phyloP scores from a whole-genome alignment of 116 monocot species.

The Phalaenopsis hybrid region DNA sequence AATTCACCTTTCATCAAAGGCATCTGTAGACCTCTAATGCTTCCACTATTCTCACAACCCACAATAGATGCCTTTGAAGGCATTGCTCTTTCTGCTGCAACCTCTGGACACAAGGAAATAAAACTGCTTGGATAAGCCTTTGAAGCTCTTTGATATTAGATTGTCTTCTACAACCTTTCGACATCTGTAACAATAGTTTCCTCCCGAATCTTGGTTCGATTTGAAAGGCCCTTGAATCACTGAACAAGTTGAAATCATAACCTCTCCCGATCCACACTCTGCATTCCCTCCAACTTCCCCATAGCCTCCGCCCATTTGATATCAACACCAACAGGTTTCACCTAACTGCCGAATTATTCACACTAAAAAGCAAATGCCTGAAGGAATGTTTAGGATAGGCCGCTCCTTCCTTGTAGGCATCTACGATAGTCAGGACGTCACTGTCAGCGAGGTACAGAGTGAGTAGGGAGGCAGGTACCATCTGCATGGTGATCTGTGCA shows the following conservation, averaged over 20 bases:
- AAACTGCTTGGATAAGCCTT: conserved; percentile 76
- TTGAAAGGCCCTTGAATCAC: conserved; percentile 83
- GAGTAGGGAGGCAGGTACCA: conserved; percentile 81
- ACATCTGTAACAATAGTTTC: conserved; percentile 79
- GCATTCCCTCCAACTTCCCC: too few relatives aligned
- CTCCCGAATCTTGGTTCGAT: conserved; percentile 87
- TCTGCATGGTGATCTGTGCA: conserved; percentile 68
- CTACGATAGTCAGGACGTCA: conserved; percentile 70
- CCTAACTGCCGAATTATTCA: conserved; percentile 66
- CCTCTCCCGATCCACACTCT: too few relatives aligned
- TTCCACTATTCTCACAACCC: conserved; percentile 89
- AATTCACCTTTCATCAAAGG: conserved; percentile 73
- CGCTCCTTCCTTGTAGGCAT: conserved; percentile 81
- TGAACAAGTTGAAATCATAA: conserved; percentile 29
- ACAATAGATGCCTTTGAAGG: conserved; percentile 71
- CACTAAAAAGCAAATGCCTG: conserved; percentile 85
- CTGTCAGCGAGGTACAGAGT: conserved; percentile 63
- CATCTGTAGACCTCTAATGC: conserved; percentile 66
- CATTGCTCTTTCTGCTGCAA: conserved; percentile 69
- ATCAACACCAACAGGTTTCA: conserved; percentile 71
- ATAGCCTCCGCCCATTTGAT: too few relatives aligned
- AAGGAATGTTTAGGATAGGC: conserved; percentile 76
- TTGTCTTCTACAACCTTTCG: conserved; percentile 64
- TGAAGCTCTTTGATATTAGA: conserved; percentile 92
- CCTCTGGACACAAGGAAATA: conserved; percentile 64